A percentile compares a stretch with the other conserved stretches of the same genome.
phyloP scores from a whole-genome alignment of 1,284 basidiomycete genomes.

The Rhodotorula sp. region DNA sequence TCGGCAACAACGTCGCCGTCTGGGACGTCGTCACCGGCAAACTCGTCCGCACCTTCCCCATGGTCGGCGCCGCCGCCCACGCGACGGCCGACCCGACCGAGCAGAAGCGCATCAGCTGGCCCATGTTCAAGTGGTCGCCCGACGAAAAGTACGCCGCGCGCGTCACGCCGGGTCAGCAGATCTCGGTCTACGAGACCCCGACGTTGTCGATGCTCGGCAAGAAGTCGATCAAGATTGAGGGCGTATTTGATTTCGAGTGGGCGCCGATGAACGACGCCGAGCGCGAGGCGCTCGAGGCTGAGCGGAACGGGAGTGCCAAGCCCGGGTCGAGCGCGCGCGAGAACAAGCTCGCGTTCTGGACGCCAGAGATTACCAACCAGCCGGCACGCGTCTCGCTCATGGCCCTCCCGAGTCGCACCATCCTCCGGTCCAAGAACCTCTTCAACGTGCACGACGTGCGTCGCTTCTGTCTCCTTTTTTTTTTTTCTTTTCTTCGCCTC shows the following conservation, averaged over 20 bases:
- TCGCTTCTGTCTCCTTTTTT: constrained; percentile 41
- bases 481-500: constrained; percentile 6
- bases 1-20: constrained; percentile 94
- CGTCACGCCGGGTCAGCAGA: constrained; percentile 82
- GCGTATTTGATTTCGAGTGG: constrained; percentile 99
- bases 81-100: constrained; percentile 48
- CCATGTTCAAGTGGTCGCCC: constrained; percentile 93
- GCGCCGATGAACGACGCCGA: constrained; percentile 90
- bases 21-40: constrained; percentile 96
- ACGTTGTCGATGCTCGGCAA: constrained; percentile 93
- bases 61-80: constrained; percentile 46
- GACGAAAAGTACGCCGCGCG: constrained; percentile 95
- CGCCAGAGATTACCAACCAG: constrained; percentile 91
- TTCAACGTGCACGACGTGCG: constrained; percentile 95
- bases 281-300: constrained; percentile 80
- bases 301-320: constrained; percentile 76
- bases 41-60: constrained; percentile 90
- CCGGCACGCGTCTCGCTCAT: constrained; percentile 94
- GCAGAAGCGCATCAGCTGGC: constrained; percentile 73
- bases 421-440: constrained; percentile 92
- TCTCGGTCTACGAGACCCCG: constrained; percentile 94
- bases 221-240: constrained; percentile 97
- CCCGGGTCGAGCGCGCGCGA: constrained; percentile 55
- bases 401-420: constrained; percentile 78
- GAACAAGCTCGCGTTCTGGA: constrained; percentile 97